A percentile compares a stretch with the other conserved stretches of the same genome.
phyloP scores from a whole-genome alignment of 164 flowering plant genomes.

The Umbellularia californica region DNA sequence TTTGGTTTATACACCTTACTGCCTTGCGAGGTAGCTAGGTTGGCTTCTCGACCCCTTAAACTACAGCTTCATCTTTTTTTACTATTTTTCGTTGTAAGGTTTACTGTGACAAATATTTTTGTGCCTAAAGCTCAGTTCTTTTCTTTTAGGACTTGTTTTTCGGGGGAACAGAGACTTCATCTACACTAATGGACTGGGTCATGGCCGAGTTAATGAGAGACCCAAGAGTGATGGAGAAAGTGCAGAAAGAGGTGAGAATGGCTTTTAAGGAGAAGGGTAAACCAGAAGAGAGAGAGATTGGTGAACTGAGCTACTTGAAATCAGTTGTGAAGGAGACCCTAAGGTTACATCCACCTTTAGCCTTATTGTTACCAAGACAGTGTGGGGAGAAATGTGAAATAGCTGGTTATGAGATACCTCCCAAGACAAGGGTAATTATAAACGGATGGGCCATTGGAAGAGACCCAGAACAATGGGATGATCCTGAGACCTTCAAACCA shows the following conservation, averaged over 20 bases:
- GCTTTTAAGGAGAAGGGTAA: neutral
- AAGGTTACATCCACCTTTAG: conserved; percentile 3
- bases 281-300: neutral
- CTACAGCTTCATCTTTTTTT: too few species aligned
- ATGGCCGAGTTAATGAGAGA: conserved; percentile 12
- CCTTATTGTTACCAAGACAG: conserved; percentile 7
- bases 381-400: conserved; percentile 8
- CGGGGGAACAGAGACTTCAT: conserved; percentile 11
- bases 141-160: conserved; percentile 5
- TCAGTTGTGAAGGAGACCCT: conserved; percentile 10
- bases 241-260: conserved; percentile 13
- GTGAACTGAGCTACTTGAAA: conserved; percentile 3
- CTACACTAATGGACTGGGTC: conserved; percentile 7
- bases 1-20: too few species aligned
- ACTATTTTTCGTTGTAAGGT: too few species aligned
- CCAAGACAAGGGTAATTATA: conserved; percentile 5
- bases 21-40: too few species aligned
- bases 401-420: conserved; percentile 11
- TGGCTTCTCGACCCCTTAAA: too few species aligned
- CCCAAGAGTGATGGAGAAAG: conserved; percentile 12
- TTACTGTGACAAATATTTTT: too few species aligned
- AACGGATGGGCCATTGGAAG: conserved; percentile 13
- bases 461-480: conserved; percentile 7
- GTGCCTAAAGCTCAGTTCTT: too few species aligned
- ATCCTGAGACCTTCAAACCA: conserved; percentile 10